Percentiles rank a stretch among this genome's conserved stretches.
These are phyloP conservation scores for Skeletonema grethae DNA, from an alignment of 108 stramenopile genomes.

Conservation along the genomic window DNA sequence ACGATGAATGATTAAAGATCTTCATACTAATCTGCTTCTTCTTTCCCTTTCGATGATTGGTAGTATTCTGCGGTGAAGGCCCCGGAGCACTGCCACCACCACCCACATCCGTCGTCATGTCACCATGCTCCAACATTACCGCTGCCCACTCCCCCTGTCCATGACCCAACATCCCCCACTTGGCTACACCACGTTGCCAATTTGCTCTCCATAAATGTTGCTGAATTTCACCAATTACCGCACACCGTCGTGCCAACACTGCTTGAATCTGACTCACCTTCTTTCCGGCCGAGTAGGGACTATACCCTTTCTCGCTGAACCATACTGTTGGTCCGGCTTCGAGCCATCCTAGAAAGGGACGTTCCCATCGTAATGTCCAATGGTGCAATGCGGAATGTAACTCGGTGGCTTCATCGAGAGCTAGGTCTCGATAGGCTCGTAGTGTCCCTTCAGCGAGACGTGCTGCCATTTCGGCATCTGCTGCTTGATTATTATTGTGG, in stretches of 20 bases:
- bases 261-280: conserved; percentile 88
- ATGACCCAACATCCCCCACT: conserved; percentile 84
- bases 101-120: conserved; percentile 20
- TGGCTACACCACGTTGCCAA: conserved; percentile 81
- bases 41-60: background rate
- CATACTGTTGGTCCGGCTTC: conserved; percentile 81
- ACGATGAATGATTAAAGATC: conserved; percentile 35
- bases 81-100: background rate
- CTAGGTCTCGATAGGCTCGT: conserved; percentile 80
- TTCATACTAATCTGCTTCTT: conserved; percentile 18
- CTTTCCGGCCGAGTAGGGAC: conserved; percentile 67
- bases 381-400: conserved; percentile 69
- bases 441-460: conserved; percentile 83
- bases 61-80: conserved; percentile 3
- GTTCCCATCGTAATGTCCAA: conserved; percentile 82
- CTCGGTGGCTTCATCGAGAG: conserved; percentile 80
- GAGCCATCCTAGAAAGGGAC: conserved; percentile 73
- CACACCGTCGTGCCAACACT: conserved; percentile 77
- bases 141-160: conserved; percentile 76
- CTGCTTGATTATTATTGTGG: background rate
- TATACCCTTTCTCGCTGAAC: conserved; percentile 59
- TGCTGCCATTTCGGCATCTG: conserved; percentile 70
- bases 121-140: conserved; percentile 67
- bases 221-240: conserved; percentile 83
- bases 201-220: conserved; percentile 72